phyloP scores from a whole-genome alignment of 352 stramenopile genomes.

The Globisporangium nunn region DNA sequence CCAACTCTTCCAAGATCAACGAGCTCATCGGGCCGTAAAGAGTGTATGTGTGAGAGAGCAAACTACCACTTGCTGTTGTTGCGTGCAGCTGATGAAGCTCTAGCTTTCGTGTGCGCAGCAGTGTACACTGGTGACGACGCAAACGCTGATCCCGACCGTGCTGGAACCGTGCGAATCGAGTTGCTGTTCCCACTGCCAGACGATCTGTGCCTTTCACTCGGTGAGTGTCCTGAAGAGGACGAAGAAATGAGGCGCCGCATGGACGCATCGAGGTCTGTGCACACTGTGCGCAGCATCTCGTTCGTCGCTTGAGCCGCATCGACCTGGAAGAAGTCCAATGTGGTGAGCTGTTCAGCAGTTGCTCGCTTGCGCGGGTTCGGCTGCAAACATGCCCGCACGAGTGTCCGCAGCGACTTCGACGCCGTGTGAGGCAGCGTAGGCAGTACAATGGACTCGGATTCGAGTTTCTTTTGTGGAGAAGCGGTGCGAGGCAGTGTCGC shows the following conservation, averaged over 20 bases:
- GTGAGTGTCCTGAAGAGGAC: neutral
- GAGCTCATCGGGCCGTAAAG: constrained; percentile 35
- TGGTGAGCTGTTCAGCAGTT: constrained; percentile 20
- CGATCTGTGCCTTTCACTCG: neutral
- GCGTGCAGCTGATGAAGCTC: neutral
- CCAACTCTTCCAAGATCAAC: constrained; percentile 73
- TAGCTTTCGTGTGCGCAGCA: neutral
- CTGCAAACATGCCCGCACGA: constrained; percentile 43
- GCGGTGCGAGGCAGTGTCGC: neutral
- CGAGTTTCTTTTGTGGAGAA: constrained; percentile 4
- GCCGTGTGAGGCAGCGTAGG: constrained; percentile 32
- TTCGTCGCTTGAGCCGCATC: constrained; percentile 37
- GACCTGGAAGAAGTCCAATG: constrained; percentile 49
- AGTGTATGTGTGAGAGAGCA: too few species aligned
- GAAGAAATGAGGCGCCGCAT: constrained; percentile 22
- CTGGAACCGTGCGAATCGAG: neutral
- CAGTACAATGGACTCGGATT: neutral
- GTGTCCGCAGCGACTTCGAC: constrained; percentile 35
- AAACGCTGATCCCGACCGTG: neutral
- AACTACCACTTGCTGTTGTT: neutral
- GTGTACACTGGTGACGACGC: constrained; percentile 1
- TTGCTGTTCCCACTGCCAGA: neutral
- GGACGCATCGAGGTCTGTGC: constrained; percentile 50
- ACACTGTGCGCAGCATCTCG: constrained; percentile 47
- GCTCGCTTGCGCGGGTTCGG: constrained; percentile 31